Base-by-base conservation (phyloP, 345 rosid genomes). In the Pugionium dolabratum region DNA sequence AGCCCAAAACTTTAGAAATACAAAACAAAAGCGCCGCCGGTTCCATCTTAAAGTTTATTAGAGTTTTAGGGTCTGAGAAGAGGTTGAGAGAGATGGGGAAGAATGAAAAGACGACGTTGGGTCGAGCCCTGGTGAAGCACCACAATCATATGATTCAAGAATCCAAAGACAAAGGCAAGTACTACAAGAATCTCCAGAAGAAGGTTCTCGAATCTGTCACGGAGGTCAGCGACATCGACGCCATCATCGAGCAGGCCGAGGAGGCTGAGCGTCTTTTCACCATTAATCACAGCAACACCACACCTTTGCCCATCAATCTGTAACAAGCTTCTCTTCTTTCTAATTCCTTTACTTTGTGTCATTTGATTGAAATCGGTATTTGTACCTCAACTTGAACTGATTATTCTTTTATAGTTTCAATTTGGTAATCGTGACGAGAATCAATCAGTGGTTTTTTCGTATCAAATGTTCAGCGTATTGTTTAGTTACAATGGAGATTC, bases 91-190 rank as follows among this genome's bases (percentile, higher is more conserved):
- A 68, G 49, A 88, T 86, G 97, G 96, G 80, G 75, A 88, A 91
- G 89, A 88, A 46, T 66, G 91, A 84, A 71, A 91, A 94, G 83
- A 75, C 90, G 11, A 79, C 81, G 68, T 75, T 94, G 0, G 99
- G 97, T 7, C 75, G 99, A 54, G 61, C 95, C 0, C 75, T 88
- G 65, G 96, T 90, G 81, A 94, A 85, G 83, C 97, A 91, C 72
- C 96, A 91, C 74, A 94, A 87, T 69, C 88, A 89, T 41, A 88
- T 87, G 97, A 79, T 91, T 36, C 91, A 80, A 41, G 82, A 88
- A 65, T 74, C 97, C 37, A 94, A 88, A 76, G 97, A 88, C 63
- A 94, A 87, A 62, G 99, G 96, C 46, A 80, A 61, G 9, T 83
- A 66, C 64, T 90, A 88, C 80, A 66, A 76, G 62, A 77, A 70